Evolutionary conservation across 345 rosid genomes (phyloP).

Genomic region (Gossypium anomalum): DNA sequence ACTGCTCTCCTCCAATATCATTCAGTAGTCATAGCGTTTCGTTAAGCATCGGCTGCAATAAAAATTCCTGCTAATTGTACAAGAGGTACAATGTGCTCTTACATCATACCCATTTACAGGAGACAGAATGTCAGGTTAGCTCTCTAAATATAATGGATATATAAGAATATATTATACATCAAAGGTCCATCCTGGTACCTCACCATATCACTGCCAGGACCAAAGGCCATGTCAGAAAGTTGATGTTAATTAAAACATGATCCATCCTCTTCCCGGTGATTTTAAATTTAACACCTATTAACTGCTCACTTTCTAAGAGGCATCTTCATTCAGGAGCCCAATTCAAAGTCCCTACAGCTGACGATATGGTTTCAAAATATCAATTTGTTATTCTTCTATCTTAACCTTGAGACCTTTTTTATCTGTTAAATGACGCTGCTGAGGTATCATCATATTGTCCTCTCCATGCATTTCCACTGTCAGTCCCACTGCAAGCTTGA

Average conservation of each 20-base stretch:
- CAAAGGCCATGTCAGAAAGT: neutral
- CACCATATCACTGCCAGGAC: neutral
- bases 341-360: neutral
- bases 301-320: neutral
- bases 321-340: neutral
- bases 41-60: neutral
- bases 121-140: conserved; percentile 14
- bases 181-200: neutral
- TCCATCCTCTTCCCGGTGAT: neutral
- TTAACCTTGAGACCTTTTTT: neutral
- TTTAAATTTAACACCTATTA: neutral
- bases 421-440: conserved; percentile 77
- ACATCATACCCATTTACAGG: conserved; percentile 26
- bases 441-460: conserved; percentile 74
- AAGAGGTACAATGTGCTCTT: neutral
- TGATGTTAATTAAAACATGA: neutral
- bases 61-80: conserved; percentile 2
- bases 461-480: conserved; percentile 87
- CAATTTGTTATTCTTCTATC: neutral
- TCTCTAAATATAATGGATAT: neutral
- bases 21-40: neutral
- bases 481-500: conserved; percentile 85
- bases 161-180: conserved; percentile 5
- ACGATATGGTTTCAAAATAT: neutral
- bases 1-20: no score